Percentiles rank a stretch among this genome's conserved stretches.
Evolutionary conservation across 2,329 filamentous ascomycete species (phyloP).

Genomic region (Amphichorda felina): DNA sequence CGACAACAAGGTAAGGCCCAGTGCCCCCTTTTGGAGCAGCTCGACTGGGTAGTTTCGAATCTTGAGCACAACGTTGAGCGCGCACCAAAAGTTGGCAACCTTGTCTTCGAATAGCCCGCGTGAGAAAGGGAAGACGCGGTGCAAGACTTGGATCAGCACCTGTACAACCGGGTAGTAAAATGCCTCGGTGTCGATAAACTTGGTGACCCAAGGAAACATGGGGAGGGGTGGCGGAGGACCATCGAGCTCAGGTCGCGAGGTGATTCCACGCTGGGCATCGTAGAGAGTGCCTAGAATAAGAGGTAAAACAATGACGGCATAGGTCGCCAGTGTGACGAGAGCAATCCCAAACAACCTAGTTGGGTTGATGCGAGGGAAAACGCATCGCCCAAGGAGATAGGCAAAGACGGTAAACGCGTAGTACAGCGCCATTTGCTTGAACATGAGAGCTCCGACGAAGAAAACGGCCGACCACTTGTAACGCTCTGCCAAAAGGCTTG

Average conservation of each 20-base stretch:
- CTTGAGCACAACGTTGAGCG: slow-evolving; percentile 81
- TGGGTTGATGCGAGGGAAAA: slow-evolving; percentile 61
- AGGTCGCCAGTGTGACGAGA: slow-evolving; percentile 59
- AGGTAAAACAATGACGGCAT: slow-evolving; percentile 64
- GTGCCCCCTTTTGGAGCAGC: slow-evolving; percentile 64
- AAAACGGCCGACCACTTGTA: slow-evolving; percentile 85
- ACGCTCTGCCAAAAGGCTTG: slow-evolving; percentile 75
- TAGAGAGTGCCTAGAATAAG: slow-evolving; percentile 61
- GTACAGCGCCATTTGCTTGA: slow-evolving; percentile 99
- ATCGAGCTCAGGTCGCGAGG: slow-evolving; percentile 41
- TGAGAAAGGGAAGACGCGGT: slow-evolving; percentile 91
- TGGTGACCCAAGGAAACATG: slow-evolving; percentile 43
- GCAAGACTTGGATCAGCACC: slow-evolving; percentile 71
- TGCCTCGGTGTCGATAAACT: slow-evolving; percentile 49
- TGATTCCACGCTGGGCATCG: slow-evolving; percentile 53
- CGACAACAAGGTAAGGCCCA: slow-evolving; percentile 61
- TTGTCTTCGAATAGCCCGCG: slow-evolving; percentile 98
- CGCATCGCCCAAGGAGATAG: slow-evolving; percentile 76
- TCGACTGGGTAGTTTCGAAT: slow-evolving; percentile 60
- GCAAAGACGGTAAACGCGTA: slow-evolving; percentile 90
- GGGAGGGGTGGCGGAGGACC: slow-evolving; percentile 51
- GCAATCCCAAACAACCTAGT: slow-evolving; percentile 64
- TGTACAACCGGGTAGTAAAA: slow-evolving; percentile 65
- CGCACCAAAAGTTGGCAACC: slow-evolving; percentile 97
- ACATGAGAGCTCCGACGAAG: slow-evolving; percentile 87